Evolutionary conservation across 2,329 filamentous ascomycete species (phyloP), one percentile per base, ranked within the genome.

Genomic region (Botrytis elliptica): DNA sequence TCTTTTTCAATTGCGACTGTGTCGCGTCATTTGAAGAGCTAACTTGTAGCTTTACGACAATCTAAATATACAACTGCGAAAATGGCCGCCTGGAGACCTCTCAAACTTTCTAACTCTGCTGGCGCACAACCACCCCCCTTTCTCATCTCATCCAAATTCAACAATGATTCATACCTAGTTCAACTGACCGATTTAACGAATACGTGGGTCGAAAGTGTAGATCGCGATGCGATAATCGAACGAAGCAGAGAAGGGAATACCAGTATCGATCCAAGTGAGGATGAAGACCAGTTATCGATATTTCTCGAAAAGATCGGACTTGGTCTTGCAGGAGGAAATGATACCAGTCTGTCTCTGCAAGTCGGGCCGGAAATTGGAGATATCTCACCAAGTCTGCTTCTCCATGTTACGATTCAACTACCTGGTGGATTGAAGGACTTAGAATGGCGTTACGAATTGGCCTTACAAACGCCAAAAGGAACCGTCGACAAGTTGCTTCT

Each of bases 181-280:
- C 86, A 88, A 74, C 80, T 95, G 57, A 93, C 92, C 3, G 93
- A 95, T 80, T 85, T 94, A 74, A 90, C 88, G 79, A 88, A 90
- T 76, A 84, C 94, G n/a, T 96, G 93, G 93, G 83, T 84, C 40
- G 92, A 95, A 82, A 85, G 81, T 14, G 83, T 94, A 36, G 86
- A 89, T 73, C 84, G 88, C 36, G 85, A 84, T n/a, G 85, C 84
- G 18, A 91, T 95, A 73, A 86, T 90, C 72, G 83, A 85, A 74
- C 88, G 91, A 74, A 91, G 89, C 44, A 85, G 88, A 73, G 83
- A 87, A 38, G 86, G 91, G 77, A 86, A 89, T 77, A 92, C 91
- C 25, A 90, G 88, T 75, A 94, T 95, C 75, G 92, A 95, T 79
- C 90, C 93, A 76, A 82, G 79, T 25, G 90, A 91, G 75, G 84